A percentile compares a stretch with the other conserved stretches of the same genome.
Conservation (phyloP, 148 eudicot species). For the Camellia lanceoleosa region DNA sequence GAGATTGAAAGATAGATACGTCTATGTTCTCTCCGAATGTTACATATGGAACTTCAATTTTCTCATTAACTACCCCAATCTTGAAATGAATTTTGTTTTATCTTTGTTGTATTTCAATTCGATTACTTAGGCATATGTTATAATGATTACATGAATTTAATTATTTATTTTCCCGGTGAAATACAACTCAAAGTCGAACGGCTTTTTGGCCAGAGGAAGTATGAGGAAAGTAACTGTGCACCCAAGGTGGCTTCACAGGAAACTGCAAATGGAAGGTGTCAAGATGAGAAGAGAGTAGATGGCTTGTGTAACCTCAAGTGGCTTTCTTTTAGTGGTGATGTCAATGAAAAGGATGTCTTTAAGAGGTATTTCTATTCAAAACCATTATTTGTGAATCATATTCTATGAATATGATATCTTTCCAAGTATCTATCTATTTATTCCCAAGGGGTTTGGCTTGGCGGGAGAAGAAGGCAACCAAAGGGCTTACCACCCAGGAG, state of each 20-base stretch:
- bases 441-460: no score
- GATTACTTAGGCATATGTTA: neutral
- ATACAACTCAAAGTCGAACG: slow-evolving; percentile 93
- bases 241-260: slow-evolving; percentile 43
- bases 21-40: neutral
- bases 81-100: neutral
- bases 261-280: slow-evolving; percentile 29
- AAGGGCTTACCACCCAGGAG: no score
- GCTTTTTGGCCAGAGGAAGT: slow-evolving; percentile 91
- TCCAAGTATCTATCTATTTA: no score
- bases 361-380: slow-evolving; percentile 39
- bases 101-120: neutral
- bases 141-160: neutral
- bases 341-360: slow-evolving; percentile 64
- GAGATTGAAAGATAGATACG: neutral
- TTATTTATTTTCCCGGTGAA: slow-evolving; percentile 51
- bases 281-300: slow-evolving; percentile 37
- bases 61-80: neutral
- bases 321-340: slow-evolving; percentile 50
- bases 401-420: no score
- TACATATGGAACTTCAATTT: neutral
- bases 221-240: slow-evolving; percentile 47
- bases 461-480: no score
- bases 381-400: neutral
- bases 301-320: slow-evolving; percentile 50